phyloP scores from a whole-genome alignment of 176 grass and related monocot species.

The Bolboschoenus planiculmis region DNA sequence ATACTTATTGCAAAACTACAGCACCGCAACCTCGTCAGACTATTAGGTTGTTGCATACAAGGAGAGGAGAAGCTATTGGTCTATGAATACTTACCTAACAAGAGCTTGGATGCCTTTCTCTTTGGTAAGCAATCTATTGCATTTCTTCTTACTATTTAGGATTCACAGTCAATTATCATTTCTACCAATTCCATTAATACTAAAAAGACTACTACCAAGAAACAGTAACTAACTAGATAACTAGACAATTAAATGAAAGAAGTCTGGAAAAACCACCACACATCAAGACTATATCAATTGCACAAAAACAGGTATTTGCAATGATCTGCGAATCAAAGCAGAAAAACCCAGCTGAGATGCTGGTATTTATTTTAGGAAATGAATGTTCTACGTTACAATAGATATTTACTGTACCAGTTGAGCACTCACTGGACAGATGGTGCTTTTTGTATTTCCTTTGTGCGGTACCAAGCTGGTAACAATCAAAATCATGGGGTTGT shows the following conservation, averaged over 20 bases:
- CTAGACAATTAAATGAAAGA: not conserved
- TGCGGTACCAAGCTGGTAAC: not conserved
- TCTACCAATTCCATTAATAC: not conserved
- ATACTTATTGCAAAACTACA: constrained; percentile 41
- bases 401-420: not conserved
- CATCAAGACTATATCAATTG: not conserved
- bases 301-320: not conserved
- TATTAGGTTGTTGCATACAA: constrained; percentile 36
- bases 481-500: not conserved
- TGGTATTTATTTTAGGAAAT: not conserved
- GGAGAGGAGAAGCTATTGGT: constrained; percentile 28
- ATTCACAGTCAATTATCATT: not conserved
- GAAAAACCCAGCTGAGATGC: not conserved
- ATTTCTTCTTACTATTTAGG: not conserved
- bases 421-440: not conserved
- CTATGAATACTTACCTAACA: constrained; percentile 39
- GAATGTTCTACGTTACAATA: not conserved
- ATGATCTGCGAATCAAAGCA: not conserved
- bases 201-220: not conserved
- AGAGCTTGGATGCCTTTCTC: constrained; percentile 36
- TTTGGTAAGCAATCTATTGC: constrained; percentile 23
- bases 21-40: constrained; percentile 37
- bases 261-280: not conserved
- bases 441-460: not conserved
- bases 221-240: not conserved